Conservation (phyloP, 257 asterid species). For the Haberlea rhodopensis region DNA sequence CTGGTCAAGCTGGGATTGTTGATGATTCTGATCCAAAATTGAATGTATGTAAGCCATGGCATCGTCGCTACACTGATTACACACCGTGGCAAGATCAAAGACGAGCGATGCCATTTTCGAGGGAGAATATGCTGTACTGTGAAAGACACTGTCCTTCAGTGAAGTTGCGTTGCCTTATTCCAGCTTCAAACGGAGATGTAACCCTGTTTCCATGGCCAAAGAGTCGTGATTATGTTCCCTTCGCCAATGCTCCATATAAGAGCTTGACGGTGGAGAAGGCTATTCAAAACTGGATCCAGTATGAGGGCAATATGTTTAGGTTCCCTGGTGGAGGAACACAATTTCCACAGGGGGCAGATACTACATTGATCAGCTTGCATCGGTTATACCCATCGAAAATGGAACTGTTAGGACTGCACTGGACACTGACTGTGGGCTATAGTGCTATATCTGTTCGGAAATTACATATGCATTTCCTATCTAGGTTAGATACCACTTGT, state of each 20-base stretch:
- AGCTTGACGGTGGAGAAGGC: constrained; percentile 67
- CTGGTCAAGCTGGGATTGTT: constrained; percentile 40
- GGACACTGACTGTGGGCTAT: constrained; percentile 66
- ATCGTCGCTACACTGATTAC: constrained; percentile 42
- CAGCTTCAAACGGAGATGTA: constrained; percentile 57
- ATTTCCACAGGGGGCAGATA: constrained; percentile 66
- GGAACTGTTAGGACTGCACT: constrained; percentile 63
- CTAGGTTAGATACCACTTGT: not conserved
- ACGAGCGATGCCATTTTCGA: constrained; percentile 48
- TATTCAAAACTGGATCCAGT: constrained; percentile 66
- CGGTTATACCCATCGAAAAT: constrained; percentile 49
- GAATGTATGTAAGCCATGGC: constrained; percentile 41
- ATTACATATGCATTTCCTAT: not conserved
- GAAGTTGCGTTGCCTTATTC: constrained; percentile 54
- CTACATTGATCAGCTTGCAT: constrained; percentile 64
- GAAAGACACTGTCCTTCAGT: constrained; percentile 56
- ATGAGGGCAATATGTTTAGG: constrained; percentile 58
- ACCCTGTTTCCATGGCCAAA: constrained; percentile 67
- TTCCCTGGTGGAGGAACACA: constrained; percentile 71
- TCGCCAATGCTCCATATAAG: constrained; percentile 60
- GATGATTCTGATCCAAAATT: constrained; percentile 36
- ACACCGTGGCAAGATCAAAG: constrained; percentile 66
- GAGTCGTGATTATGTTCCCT: constrained; percentile 66
- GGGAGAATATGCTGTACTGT: constrained; percentile 50
- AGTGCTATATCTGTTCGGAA: constrained; percentile 3